Base-by-base conservation (phyloP, 345 rosid genomes). In the Dipteronia dyeriana region DNA sequence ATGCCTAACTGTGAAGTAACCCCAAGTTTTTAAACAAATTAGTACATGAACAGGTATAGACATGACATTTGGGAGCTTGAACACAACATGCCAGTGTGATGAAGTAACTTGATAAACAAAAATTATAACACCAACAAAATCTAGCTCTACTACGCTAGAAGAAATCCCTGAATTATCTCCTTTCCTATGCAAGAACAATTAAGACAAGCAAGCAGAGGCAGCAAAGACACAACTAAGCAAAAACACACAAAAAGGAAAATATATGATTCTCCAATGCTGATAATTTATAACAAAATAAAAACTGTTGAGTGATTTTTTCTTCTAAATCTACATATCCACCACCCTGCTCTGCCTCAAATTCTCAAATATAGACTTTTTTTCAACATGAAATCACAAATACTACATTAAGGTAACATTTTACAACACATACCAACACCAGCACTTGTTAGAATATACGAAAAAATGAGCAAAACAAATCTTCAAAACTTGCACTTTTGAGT, bases 91-190 rank as follows among this genome's bases (percentile, higher is more conserved):
- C 71, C 54, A 41, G 69, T 4, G 19, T 2, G 17, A 19, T 11
- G 19, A 43, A 41, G 13, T 43, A 41, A 53, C 10, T 34, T 4
- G 29, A 71, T n/a, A 56, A 34, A 23, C 34, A 34, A 25, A 71
- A 31, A 56, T 17, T n/a, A n/a, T n/a, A 34, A 16, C 64, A 70
- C 23, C 73, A 71, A 56, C 31, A 34, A 62, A 20, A 71, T 34
- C 43, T 11, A 49, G 54, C 13, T 4, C 65, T n/a, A 49, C 19
- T 34, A 9, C 65, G 11, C 11, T 1, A n/a, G n/a, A 10, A 17
- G 2, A 71, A 34, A 56, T 20, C 14, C 9, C 64, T n/a, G 47
- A 54, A 34, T 54, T 54, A 56, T 11, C 31, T 26, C 75, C 49
- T 70, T 26, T 5, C 13, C 11, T 3, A 7, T 17, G 60, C 22